Evolutionary conservation across 2,329 filamentous ascomycete species (phyloP).

Genomic region (Clarireedia hainanense): DNA sequence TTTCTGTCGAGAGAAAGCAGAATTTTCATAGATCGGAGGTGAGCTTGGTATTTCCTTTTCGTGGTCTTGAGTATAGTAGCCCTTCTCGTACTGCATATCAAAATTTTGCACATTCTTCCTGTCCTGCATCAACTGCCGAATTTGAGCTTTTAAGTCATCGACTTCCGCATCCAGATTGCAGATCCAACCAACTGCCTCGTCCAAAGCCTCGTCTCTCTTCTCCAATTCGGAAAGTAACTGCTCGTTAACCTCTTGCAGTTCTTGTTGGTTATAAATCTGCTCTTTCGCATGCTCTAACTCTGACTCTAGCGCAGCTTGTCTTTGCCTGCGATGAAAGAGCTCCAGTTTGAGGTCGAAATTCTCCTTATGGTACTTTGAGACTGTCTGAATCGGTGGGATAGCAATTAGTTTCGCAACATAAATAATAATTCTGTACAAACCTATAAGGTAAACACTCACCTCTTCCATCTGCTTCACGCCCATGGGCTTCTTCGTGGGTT

Average conservation of each 20-base stretch:
- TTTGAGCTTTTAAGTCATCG: constrained; percentile 37
- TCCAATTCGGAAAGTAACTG: constrained; percentile 53
- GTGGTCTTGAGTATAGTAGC: constrained; percentile 17
- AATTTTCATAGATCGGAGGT: constrained; percentile 16
- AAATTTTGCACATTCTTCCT: constrained; percentile 45
- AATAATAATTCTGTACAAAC: neutral
- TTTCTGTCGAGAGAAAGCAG: neutral
- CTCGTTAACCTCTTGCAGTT: constrained; percentile 51
- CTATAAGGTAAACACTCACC: constrained; percentile 33
- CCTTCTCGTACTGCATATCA: constrained; percentile 31
- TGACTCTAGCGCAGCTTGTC: constrained; percentile 51
- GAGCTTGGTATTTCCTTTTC: constrained; percentile 20
- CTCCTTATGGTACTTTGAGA: constrained; percentile 64
- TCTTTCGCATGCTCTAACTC: constrained; percentile 45
- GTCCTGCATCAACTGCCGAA: constrained; percentile 47
- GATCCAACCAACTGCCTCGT: constrained; percentile 64
- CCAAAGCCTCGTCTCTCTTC: constrained; percentile 61
- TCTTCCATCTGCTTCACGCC: constrained; percentile 63
- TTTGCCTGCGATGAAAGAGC: constrained; percentile 60
- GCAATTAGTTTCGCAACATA: constrained; percentile 7
- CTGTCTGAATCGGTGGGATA: constrained; percentile 36
- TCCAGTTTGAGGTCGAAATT: constrained; percentile 73
- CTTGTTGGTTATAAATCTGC: constrained; percentile 33
- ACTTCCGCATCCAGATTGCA: constrained; percentile 40
- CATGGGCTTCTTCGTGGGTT: constrained; percentile 36